Percentiles rank a stretch among this genome's conserved stretches.
phyloP scores from a whole-genome alignment of 106 monocot species.

The Acanthochlamys bracteata region DNA sequence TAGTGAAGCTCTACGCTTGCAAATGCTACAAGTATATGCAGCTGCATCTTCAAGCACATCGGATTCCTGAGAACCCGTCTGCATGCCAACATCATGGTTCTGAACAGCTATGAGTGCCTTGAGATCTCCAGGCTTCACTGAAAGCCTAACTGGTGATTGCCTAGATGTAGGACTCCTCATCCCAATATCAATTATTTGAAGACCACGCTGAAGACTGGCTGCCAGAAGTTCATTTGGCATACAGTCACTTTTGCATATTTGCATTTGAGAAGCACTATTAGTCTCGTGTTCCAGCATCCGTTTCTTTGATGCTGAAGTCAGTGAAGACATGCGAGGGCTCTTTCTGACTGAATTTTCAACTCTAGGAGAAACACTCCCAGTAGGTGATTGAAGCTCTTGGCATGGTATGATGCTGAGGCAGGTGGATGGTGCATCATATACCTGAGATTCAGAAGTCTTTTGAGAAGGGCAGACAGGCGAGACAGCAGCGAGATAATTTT shows the following conservation, averaged over 20 bases:
- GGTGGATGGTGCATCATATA: not conserved
- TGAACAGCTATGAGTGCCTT: conserved; percentile 27
- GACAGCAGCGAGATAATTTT: not conserved
- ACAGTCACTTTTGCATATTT: conserved; percentile 9
- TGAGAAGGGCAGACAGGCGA: not conserved
- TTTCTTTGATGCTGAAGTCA: conserved; percentile 43
- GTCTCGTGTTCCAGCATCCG: conserved; percentile 13
- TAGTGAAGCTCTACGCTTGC: conserved; percentile 31
- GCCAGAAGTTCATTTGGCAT: conserved; percentile 54
- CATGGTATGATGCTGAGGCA: conserved; percentile 38
- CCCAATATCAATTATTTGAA: conserved; percentile 55
- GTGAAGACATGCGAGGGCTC: conserved; percentile 44
- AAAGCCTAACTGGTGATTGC: conserved; percentile 50
- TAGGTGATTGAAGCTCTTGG: conserved; percentile 20
- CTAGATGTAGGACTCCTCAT: conserved; percentile 35
- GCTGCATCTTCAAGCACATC: conserved; percentile 34
- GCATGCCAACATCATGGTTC: conserved; percentile 54
- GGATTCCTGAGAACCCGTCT: conserved; percentile 40
- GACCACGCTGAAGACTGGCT: conserved; percentile 68
- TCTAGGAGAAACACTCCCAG: conserved; percentile 24
- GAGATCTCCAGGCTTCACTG: conserved; percentile 38
- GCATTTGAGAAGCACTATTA: conserved; percentile 6
- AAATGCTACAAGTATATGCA: conserved; percentile 41
- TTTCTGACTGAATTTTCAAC: conserved; percentile 39
- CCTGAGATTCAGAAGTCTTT: not conserved